Evolutionary conservation across 805 yeast genomes (phyloP), one percentile per base, ranked within the genome.

Genomic region (Lipomyces yamadae): DNA sequence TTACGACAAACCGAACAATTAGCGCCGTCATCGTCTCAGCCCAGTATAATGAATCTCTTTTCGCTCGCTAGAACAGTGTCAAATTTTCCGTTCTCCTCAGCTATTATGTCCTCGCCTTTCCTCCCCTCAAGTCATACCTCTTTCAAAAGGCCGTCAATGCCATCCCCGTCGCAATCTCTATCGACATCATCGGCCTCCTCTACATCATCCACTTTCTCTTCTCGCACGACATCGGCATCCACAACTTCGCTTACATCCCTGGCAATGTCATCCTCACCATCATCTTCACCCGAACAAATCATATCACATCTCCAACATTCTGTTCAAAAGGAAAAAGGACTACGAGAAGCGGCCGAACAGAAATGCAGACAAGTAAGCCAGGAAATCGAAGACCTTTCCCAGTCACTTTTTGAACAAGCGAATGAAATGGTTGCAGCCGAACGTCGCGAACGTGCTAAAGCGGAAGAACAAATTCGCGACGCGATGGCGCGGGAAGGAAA

Each of bases 321-420:
- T 6, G 32, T 61, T 4, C 61, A 32, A n/a, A 61, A 60, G 34
- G 75, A 73, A 56, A 37, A 30, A 24, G 56, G 64, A 50, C 64
- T 64, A 24, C 70, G 75, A 4, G 67, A 58, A 54, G 72, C 56
- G 8, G 70, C 72, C 13, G 75, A 73, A 57, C 56, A 30, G 45
- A 65, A 72, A n/a, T 67, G 59, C 58, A 56, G 42, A 5, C 65
- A 72, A 11, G 57, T 70, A 11, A 33, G 62, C 8, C 37, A 53
- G 13, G 75, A 73, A 61, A 58, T 73, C 11, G 75, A 72, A 56
- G 75, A 72, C 18, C 66, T 73, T 15, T 64, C 72, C 10, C 70
- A 62, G 56, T 60, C 67, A 3, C 59, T 72, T 18, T 71, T 71
- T 55, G 72, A 72, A 56, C 72, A 72, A 32, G 73, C 75, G 15